Conservation (phyloP, 345 rosid species). For the Draba incana region DNA sequence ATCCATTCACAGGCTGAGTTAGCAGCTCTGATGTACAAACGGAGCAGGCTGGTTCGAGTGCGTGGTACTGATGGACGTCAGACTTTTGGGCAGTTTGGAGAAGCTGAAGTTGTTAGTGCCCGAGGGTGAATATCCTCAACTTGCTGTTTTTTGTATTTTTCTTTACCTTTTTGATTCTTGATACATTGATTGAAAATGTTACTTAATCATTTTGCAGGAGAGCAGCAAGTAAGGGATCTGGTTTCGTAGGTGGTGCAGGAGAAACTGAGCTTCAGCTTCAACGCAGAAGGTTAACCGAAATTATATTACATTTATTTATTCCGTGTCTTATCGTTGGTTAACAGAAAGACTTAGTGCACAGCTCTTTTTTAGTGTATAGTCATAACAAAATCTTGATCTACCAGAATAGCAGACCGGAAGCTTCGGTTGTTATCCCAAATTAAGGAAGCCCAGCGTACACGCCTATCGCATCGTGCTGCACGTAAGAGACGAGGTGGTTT, state of each 20-base stretch:
- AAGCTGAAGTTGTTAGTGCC: constrained; percentile 98
- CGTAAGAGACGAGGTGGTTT: constrained; percentile 65
- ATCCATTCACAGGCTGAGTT: constrained; percentile 68
- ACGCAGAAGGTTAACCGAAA: constrained; percentile 61
- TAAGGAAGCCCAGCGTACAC: constrained; percentile 82
- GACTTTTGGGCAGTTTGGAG: constrained; percentile 78
- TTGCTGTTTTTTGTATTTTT: constrained; percentile 11
- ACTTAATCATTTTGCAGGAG: constrained; percentile 60
- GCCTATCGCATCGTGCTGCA: constrained; percentile 83
- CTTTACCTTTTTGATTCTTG: constrained; percentile 7
- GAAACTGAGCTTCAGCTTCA: constrained; percentile 99
- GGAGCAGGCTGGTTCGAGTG: constrained; percentile 89
- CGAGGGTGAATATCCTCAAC: constrained; percentile 65
- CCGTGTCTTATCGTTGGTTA: not conserved
- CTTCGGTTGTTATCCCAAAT: constrained; percentile 67
- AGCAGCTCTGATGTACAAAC: constrained; percentile 88
- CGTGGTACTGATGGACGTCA: constrained; percentile 72
- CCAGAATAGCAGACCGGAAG: constrained; percentile 77
- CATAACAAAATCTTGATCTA: constrained; percentile 20
- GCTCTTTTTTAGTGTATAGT: constrained; percentile 1
- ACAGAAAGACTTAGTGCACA: not conserved
- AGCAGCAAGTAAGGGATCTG: constrained; percentile 82
- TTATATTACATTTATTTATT: not conserved
- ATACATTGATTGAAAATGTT: constrained; percentile 11
- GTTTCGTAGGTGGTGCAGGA: constrained; percentile 96